Percentiles rank a stretch among this genome's conserved stretches.
Conservation (phyloP, 2,329 filamentous ascomycete genomes). For the Pseudogymnoascus sp. region DNA sequence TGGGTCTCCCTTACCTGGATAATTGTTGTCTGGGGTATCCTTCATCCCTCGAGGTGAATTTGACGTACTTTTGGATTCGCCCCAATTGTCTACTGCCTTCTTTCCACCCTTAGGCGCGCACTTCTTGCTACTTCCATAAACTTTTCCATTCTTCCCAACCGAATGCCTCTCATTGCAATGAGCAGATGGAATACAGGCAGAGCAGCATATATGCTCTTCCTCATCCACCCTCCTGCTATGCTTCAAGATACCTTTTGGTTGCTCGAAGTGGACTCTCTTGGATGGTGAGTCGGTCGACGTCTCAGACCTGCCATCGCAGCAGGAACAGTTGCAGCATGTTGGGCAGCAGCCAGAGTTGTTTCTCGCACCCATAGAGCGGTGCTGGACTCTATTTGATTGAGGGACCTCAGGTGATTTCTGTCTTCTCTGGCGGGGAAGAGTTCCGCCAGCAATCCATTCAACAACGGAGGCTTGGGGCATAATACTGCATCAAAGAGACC, state of each 20-base stretch:
- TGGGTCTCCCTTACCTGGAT: not conserved
- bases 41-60: not conserved
- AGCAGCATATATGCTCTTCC: not conserved
- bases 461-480: not conserved
- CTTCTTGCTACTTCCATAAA: not conserved
- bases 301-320: not conserved
- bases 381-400: not conserved
- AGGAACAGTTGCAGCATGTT: not conserved
- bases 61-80: not conserved
- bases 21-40: not conserved
- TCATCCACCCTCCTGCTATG: not conserved
- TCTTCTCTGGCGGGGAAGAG: not conserved
- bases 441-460: not conserved
- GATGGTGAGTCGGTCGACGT: not conserved
- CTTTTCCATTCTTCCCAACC: not conserved
- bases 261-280: not conserved
- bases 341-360: not conserved
- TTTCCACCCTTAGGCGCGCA: not conserved
- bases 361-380: not conserved
- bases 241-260: not conserved
- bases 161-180: not conserved
- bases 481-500: not conserved
- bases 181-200: not conserved
- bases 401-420: not conserved
- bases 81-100: not conserved